Percentiles rank a stretch among this genome's conserved stretches.
Evolutionary conservation across 306 rosid genomes (phyloP).

Genomic region (Betula pendula): DNA sequence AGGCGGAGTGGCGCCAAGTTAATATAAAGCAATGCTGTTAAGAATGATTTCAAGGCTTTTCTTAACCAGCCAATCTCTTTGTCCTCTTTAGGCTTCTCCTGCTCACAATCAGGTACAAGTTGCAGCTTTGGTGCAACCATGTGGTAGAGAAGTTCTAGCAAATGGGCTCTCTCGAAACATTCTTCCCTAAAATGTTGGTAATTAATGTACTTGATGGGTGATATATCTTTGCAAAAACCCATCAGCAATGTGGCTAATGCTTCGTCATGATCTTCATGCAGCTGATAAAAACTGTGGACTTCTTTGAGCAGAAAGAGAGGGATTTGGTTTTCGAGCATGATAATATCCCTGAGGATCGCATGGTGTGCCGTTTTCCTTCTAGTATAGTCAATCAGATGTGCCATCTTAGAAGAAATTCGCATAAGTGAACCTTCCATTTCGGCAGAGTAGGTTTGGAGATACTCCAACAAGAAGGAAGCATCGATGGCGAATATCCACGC

Average conservation of each 20-base stretch:
- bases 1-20: not conserved
- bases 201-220: not conserved
- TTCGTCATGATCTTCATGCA: not conserved
- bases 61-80: not conserved
- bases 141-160: slow-evolving; percentile 15
- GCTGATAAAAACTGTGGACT: not conserved
- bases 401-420: not conserved
- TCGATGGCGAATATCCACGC: slow-evolving; percentile 17
- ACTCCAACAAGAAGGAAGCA: slow-evolving; percentile 13
- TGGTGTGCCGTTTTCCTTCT: not conserved
- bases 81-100: not conserved
- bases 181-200: not conserved
- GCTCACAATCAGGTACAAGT: not conserved
- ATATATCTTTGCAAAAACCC: not conserved
- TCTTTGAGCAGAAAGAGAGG: slow-evolving; percentile 8
- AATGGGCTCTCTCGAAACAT: not conserved
- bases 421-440: not conserved
- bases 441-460: not conserved
- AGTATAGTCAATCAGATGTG: not conserved
- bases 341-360: slow-evolving; percentile 10
- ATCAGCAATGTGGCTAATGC: not conserved
- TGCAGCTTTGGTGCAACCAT: not conserved
- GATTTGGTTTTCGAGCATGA: slow-evolving; percentile 22
- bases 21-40: not conserved
- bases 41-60: not conserved